Evolutionary conservation across 768 basidiomycete species (phyloP), one percentile per base, ranked within the genome.

Genomic region (Porpolomopsis calyptriformis): DNA sequence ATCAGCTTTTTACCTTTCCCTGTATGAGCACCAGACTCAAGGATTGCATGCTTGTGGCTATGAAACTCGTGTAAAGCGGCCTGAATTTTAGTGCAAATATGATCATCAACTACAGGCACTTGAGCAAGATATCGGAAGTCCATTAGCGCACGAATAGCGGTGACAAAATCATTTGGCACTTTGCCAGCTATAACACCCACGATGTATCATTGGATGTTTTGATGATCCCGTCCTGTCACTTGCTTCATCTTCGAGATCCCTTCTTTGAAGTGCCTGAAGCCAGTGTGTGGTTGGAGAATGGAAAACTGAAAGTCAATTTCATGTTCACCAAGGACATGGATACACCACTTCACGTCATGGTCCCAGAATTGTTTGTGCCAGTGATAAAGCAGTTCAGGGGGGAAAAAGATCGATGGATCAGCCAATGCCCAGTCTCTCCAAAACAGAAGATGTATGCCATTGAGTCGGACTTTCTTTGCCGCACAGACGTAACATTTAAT

Each of bases 241-340:
- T 64, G 60, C 26, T 33, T 64, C 11, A 58, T 46, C 8, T 45
- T 36, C 2, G 55, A 55, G 29, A 65, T 52, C 0, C 63, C 61
- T n/a, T 55, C 51, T 3, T 47, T 48, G 47, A 64, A 64, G 31
- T 64, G 60, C 11, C 57, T 46, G 29, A 49, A 55, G 2, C 58
- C 55, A 1, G 47, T 48, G 33, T 51, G 52, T 9, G 56, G 60
- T n/a, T 56, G 60, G 8, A 66, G 43, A 16, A 53, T 45, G 0
- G 56, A 56, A 5, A 63, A 52, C 0, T 53, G 45, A 23, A 47
- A 48, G 49, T 66, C 56, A 4, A 66, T 52, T 31, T 65, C 62
- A 1, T 18, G 22, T 1, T 18, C 37, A 0, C 60, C 60, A 4
- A 64, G 4, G 24, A 27, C 37, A 24, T 38, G n/a, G 20, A 47